Percentiles rank a stretch among this genome's conserved stretches.
These are phyloP conservation scores for Cryptococcus jaspeensis DNA, from an alignment of 1,284 basidiomycete species.

Conservation along the genomic window DNA sequence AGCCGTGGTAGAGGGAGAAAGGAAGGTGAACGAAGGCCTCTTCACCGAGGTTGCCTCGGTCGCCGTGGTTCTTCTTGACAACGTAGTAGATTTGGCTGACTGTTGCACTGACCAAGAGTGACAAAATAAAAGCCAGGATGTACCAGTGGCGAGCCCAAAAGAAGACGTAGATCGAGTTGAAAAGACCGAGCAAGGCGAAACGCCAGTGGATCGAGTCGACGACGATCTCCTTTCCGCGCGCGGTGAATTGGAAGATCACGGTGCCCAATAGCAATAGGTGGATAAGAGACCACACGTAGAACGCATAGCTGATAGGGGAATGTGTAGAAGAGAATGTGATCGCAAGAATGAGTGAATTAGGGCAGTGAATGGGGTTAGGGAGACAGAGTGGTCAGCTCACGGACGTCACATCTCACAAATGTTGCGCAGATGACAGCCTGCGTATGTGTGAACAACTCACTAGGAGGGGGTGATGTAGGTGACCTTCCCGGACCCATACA, in stretches of 20 bases:
- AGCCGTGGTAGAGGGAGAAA: conserved; percentile 91
- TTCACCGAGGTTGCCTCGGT: conserved; percentile 63
- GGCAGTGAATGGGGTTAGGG: no score
- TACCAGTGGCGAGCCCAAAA: conserved; percentile 67
- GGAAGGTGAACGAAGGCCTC: conserved; percentile 63
- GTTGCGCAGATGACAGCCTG: no score
- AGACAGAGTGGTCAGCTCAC: no score
- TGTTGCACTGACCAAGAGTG: conserved; percentile 65
- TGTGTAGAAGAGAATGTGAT: conserved; percentile 40
- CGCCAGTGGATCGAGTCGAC: conserved; percentile 85
- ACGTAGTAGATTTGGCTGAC: conserved; percentile 77
- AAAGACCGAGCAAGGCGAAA: conserved; percentile 76
- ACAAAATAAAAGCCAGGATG: conserved; percentile 76
- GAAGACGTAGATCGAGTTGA: conserved; percentile 83
- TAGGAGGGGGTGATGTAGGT: conserved; percentile 88
- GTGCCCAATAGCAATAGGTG: conserved; percentile 84
- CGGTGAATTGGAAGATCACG: conserved; percentile 79
- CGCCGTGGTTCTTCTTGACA: conserved; percentile 74
- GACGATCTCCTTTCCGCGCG: conserved; percentile 69
- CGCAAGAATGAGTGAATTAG: no score
- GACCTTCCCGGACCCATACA: conserved; percentile 47
- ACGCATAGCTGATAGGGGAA: conserved; percentile 69
- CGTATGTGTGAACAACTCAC: conserved; percentile 18
- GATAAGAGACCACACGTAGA: conserved; percentile 33
- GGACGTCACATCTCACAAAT: no score